Base-by-base conservation (phyloP, 106 monocot genomes). In the Dioscorea alata region DNA sequence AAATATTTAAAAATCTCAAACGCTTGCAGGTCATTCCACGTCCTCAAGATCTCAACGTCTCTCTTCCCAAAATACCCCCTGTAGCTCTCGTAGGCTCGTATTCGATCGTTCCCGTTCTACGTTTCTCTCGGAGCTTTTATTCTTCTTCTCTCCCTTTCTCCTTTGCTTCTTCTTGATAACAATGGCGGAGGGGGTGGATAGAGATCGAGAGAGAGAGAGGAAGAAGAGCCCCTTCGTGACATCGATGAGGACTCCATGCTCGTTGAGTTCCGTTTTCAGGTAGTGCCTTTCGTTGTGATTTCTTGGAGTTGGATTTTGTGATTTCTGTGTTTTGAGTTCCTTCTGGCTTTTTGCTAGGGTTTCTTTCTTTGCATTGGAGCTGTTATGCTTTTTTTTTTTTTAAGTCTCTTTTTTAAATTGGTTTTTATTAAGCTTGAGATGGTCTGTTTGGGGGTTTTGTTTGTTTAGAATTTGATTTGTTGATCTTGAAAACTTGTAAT, bases 261-360 rank as follows among this genome's bases (percentile, higher is more conserved):
- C 0, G 74, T 87, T 48, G 71, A 97, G 86, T 92, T 97, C 54
- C 75, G 92, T 17, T 92, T 86, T 61, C 93, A 93, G 93, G 86
- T 86, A 48, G 18, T 28, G 1, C 28, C 28, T 28, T 14, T 25
- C 13, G 31, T 33, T 63, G 24, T 15, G 51, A 17, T 51, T 28
- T 51, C 51, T 51, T 51, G 51, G 51, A 17, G 51, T 51, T 13
- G 51, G 51, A 51, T 51, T 51, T 65, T 75, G 4, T 31, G 48
- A 52, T 56, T 33, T 8, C 48, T 49, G 42, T 70, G 14, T 9
- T 33, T 13, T 13, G 49, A 28, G 28, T 28, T 28, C 28, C 28
- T 28, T 28, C 28, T 28, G 28, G 28, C 28, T 28, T 1, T 28
- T 28, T 28, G 28, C 28, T 1, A 28, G 28, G 28, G 28, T 28